phyloP scores from a whole-genome alignment of 768 basidiomycete genomes.

The Clathrus columnatus region DNA sequence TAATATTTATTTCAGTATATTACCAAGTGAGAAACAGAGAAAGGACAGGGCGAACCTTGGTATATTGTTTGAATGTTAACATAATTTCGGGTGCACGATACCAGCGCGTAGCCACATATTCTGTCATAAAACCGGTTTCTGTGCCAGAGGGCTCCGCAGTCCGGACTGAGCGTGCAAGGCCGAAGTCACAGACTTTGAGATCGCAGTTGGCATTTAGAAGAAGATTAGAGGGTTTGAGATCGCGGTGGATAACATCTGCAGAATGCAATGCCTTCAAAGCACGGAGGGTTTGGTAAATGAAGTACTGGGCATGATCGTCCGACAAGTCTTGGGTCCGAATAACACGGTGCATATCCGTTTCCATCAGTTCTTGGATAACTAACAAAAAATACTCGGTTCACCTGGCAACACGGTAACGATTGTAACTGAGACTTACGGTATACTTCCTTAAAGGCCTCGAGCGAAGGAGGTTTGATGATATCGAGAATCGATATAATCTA shows the following conservation, averaged over 20 bases:
- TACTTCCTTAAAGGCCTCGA: slow-evolving; percentile 83
- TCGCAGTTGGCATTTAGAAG: slow-evolving; percentile 98
- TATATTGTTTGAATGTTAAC: slow-evolving; percentile 98
- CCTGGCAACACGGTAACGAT: not conserved
- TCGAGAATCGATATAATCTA: slow-evolving; percentile 88
- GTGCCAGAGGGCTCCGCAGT: slow-evolving; percentile 80
- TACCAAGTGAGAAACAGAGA: slow-evolving; percentile 23
- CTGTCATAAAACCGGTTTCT: slow-evolving; percentile 83
- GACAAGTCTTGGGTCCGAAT: slow-evolving; percentile 92
- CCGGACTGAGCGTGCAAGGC: slow-evolving; percentile 82
- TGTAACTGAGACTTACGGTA: slow-evolving; percentile 41
- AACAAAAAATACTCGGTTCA: slow-evolving; percentile 4
- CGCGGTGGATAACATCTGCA: slow-evolving; percentile 92
- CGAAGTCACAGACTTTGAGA: slow-evolving; percentile 93
- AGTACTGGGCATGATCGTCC: slow-evolving; percentile 93
- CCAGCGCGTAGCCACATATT: slow-evolving; percentile 98
- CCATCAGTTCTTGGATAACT: slow-evolving; percentile 92
- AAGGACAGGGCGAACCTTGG: slow-evolving; percentile 50
- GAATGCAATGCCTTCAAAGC: slow-evolving; percentile 95
- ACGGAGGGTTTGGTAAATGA: slow-evolving; percentile 89
- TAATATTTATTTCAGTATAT: slow-evolving; percentile 21
- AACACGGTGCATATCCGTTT: slow-evolving; percentile 95
- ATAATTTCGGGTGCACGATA: slow-evolving; percentile 99
- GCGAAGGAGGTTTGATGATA: slow-evolving; percentile 71
- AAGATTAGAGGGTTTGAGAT: slow-evolving; percentile 94